Evolutionary conservation across 306 rosid species (phyloP).

Genomic region (Lupinus albus): DNA sequence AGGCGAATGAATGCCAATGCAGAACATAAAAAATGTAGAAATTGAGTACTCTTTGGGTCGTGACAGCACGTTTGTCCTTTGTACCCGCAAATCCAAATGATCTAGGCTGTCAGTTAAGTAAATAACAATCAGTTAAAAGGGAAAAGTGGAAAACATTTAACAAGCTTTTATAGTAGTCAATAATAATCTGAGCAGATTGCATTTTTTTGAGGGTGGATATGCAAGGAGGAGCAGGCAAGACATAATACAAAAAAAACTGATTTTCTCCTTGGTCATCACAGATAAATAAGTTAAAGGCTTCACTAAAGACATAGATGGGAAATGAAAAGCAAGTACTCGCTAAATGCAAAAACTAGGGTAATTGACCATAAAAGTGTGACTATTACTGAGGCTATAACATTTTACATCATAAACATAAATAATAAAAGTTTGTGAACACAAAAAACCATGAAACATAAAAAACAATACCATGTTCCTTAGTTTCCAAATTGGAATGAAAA

Average conservation of each 20-base stretch:
- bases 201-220: conserved; percentile 14
- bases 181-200: conserved; percentile 18
- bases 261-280: conserved; percentile 13
- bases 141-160: conserved; percentile 1
- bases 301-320: conserved; percentile 6
- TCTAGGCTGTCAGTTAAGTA: conserved; percentile 61
- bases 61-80: conserved; percentile 89
- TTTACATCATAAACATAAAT: conserved; percentile 17
- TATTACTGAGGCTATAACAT: conserved; percentile 22
- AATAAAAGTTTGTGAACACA: conserved; percentile 28
- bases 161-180: conserved; percentile 34
- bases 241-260: conserved; percentile 32
- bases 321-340: conserved; percentile 22
- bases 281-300: conserved; percentile 1
- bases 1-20: conserved; percentile 23
- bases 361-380: conserved; percentile 17
- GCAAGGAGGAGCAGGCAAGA: conserved; percentile 11
- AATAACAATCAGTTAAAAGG: conserved; percentile 35
- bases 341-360: conserved; percentile 24
- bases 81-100: conserved; percentile 98
- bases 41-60: conserved; percentile 83
- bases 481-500: conserved; percentile 27
- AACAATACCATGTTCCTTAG: not conserved
- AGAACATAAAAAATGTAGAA: conserved; percentile 28
- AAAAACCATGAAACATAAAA: not conserved